Conservation (phyloP, 2,329 filamentous ascomycete genomes). For the Amphichorda felina region DNA sequence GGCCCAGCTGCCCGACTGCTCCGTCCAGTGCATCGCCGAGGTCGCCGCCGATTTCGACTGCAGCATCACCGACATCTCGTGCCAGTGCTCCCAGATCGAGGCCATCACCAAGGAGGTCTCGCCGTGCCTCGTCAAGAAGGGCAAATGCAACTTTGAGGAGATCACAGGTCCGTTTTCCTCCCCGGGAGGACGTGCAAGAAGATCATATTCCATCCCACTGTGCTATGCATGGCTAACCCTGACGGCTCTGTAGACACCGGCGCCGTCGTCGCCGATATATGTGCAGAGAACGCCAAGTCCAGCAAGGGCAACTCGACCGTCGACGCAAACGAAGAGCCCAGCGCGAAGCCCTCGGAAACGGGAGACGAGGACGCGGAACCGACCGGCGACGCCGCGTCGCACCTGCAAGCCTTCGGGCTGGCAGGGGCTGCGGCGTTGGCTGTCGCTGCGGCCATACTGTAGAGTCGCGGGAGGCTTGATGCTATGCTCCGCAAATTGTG, state of each 20-base stretch:
- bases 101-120: slow-evolving; percentile 19
- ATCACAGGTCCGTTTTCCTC: slow-evolving; percentile 14
- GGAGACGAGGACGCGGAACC: neutral
- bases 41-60: slow-evolving; percentile 20
- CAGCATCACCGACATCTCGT: slow-evolving; percentile 18
- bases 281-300: neutral
- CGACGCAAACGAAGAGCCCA: neutral
- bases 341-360: neutral
- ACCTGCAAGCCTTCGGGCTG: neutral
- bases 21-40: slow-evolving; percentile 21
- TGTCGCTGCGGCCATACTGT: neutral
- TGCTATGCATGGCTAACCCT: neutral
- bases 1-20: slow-evolving; percentile 22
- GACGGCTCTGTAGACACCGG: neutral
- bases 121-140: slow-evolving; percentile 20
- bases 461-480: too few species aligned
- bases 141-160: slow-evolving; percentile 1
- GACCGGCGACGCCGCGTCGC: neutral
- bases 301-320: neutral
- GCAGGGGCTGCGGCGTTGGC: neutral
- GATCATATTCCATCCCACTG: neutral
- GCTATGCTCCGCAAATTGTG: too few species aligned
- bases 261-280: neutral
- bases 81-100: slow-evolving; percentile 24
- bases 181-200: neutral